Percentiles rank a stretch among this genome's conserved stretches.
Conservation (phyloP, 352 stramenopile species). For the Phytophthora foliorum region DNA sequence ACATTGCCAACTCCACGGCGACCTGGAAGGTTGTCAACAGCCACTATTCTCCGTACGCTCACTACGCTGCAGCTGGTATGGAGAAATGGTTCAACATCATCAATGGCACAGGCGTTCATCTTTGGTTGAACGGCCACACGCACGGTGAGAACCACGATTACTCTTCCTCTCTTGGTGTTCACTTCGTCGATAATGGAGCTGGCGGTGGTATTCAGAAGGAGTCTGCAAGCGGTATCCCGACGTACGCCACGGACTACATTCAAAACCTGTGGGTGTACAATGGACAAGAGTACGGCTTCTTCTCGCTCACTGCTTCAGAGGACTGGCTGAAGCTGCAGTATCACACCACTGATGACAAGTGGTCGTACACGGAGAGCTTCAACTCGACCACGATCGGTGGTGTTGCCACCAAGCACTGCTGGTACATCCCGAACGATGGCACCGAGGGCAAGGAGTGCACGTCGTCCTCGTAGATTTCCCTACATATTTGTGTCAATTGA, state of each 20-base stretch:
- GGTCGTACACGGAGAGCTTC: conserved; percentile 60
- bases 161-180: conserved; percentile 51
- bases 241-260: conserved; percentile 54
- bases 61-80: conserved; percentile 45
- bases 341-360: conserved; percentile 65
- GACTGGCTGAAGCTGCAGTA: conserved; percentile 78
- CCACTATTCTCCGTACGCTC: conserved; percentile 66
- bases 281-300: conserved; percentile 77
- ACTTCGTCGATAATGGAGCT: conserved; percentile 82
- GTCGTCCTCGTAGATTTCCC: conserved; percentile 30
- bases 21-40: conserved; percentile 79
- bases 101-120: conserved; percentile 43
- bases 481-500: too few relatives aligned
- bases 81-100: conserved; percentile 58
- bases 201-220: conserved; percentile 79
- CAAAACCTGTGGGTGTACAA: conserved; percentile 69
- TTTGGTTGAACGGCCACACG: conserved; percentile 66
- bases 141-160: conserved; percentile 79
- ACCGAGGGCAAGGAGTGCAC: conserved; percentile 42
- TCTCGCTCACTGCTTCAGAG: conserved; percentile 61
- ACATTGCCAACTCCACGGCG: conserved; percentile 59
- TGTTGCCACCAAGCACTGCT: conserved; percentile 80
- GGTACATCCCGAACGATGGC: conserved; percentile 65
- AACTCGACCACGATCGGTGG: conserved; percentile 50
- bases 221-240: conserved; percentile 70